Evolutionary conservation across 148 eudicot species (phyloP).

Genomic region (Arbutus unedo): DNA sequence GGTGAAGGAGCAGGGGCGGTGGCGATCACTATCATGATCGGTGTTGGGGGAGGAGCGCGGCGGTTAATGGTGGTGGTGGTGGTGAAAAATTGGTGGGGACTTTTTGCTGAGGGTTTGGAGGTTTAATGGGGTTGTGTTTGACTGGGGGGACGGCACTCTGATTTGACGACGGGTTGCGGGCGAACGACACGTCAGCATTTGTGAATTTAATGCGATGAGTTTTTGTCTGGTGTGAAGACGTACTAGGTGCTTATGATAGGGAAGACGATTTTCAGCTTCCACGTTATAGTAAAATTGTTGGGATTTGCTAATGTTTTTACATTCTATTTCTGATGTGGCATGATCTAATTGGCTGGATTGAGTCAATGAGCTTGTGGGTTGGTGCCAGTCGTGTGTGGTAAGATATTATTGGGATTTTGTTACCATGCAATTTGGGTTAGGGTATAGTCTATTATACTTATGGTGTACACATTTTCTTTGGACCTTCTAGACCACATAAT

Average conservation of each 20-base stretch:
- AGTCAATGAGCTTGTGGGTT: not conserved
- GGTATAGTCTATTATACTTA: no score
- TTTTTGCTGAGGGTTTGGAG: not conserved
- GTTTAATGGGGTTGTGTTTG: not conserved
- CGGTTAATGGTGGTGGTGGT: not conserved
- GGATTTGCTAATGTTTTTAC: not conserved
- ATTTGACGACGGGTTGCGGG: not conserved
- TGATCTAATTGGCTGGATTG: not conserved
- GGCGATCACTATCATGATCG: slow-evolving; percentile 1
- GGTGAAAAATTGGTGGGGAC: not conserved
- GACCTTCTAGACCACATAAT: no score
- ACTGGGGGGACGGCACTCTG: not conserved
- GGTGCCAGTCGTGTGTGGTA: not conserved
- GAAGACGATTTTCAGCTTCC: not conserved
- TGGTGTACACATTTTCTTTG: no score
- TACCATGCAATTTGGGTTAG: not conserved
- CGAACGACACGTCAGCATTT: slow-evolving; percentile 19
- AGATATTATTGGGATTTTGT: not conserved
- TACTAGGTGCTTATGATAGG: not conserved
- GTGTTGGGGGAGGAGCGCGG: not conserved
- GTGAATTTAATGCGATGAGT: slow-evolving; percentile 11
- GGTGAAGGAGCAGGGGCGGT: not conserved
- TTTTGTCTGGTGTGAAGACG: not conserved
- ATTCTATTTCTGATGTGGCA: slow-evolving; percentile 1
- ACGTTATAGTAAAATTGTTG: not conserved